A percentile compares a stretch with the other conserved stretches of the same genome.
These are phyloP conservation scores for Lenzites betulinus DNA, from an alignment of 768 basidiomycete genomes.

Conservation along the genomic window DNA sequence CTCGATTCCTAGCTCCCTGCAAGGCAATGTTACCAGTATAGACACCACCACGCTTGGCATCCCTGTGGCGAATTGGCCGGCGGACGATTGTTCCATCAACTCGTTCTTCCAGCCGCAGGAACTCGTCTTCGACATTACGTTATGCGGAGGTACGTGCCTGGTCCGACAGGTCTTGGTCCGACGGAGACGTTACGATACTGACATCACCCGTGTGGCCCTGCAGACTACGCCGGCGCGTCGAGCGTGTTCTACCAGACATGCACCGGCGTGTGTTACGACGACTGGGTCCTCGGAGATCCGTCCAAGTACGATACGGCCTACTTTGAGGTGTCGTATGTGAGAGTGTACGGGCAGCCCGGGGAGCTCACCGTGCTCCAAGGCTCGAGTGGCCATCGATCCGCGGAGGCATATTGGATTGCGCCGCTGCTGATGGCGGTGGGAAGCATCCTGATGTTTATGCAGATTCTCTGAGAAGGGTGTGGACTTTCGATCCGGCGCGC, in stretches of 20 bases:
- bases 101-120: conserved; percentile 62
- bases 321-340: conserved; percentile 60
- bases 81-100: conserved; percentile 53
- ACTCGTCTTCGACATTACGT: conserved; percentile 74
- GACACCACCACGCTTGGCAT: conserved; percentile 60
- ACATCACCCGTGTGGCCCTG: background rate
- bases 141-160: conserved; percentile 55
- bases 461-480: conserved; percentile 1
- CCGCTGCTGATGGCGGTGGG: conserved; percentile 4
- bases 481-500: background rate
- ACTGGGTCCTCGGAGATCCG: conserved; percentile 66
- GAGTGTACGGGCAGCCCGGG: conserved; percentile 32
- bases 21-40: conserved; percentile 50
- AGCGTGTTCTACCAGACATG: conserved; percentile 62
- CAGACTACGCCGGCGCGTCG: conserved; percentile 48
- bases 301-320: conserved; percentile 65
- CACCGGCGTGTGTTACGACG: conserved; percentile 64
- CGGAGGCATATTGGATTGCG: conserved; percentile 9
- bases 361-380: conserved; percentile 30
- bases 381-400: conserved; percentile 19
- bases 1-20: conserved; percentile 49
- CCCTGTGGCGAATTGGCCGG: conserved; percentile 72
- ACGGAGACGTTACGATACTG: background rate
- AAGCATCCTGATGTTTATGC: conserved; percentile 3
- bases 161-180: conserved; percentile 23